Evolutionary conservation across 352 stramenopile species (phyloP).

Genomic region (Halophytophthora polymorphica): DNA sequence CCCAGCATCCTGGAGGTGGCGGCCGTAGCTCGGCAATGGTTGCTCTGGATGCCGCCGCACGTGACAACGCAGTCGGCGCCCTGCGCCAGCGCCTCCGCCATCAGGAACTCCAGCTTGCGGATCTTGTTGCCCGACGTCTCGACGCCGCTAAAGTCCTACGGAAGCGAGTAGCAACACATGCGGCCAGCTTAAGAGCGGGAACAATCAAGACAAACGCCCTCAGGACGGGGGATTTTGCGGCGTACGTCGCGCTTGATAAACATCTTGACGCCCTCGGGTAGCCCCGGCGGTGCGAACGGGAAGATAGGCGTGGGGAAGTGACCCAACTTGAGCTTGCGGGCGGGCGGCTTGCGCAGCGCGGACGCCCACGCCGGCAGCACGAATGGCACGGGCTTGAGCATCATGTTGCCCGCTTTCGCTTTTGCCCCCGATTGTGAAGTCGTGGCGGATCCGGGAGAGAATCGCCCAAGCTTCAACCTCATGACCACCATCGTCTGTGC

Average conservation of each 20-base stretch:
- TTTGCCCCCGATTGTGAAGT: too few species aligned
- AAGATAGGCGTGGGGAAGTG: constrained; percentile 84
- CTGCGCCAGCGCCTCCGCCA: constrained; percentile 88
- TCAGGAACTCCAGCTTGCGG: constrained; percentile 94
- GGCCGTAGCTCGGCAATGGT: constrained; percentile 91
- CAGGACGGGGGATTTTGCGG: background rate
- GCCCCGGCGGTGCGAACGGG: constrained; percentile 60
- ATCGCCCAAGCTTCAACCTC: too few species aligned
- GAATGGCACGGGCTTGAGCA: constrained; percentile 70
- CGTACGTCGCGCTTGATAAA: constrained; percentile 83
- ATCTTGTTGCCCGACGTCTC: constrained; percentile 95
- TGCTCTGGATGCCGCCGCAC: constrained; percentile 92
- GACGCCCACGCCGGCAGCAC: constrained; percentile 54
- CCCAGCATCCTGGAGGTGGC: constrained; percentile 86
- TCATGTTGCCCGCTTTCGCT: constrained; percentile 14
- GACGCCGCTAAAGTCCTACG: constrained; percentile 81
- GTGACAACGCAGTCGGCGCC: constrained; percentile 89
- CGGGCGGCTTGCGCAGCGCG: constrained; percentile 39
- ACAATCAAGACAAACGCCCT: background rate
- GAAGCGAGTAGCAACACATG: background rate
- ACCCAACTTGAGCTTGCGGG: constrained; percentile 51
- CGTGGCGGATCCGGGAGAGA: background rate
- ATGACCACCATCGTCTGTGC: too few species aligned
- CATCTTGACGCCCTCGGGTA: constrained; percentile 67
- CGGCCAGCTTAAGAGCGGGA: too few species aligned